A percentile compares a stretch with the other conserved stretches of the same genome.
These are phyloP conservation scores for Astragalus membranaceus DNA, from an alignment of 306 rosid genomes.

Conservation along the genomic window DNA sequence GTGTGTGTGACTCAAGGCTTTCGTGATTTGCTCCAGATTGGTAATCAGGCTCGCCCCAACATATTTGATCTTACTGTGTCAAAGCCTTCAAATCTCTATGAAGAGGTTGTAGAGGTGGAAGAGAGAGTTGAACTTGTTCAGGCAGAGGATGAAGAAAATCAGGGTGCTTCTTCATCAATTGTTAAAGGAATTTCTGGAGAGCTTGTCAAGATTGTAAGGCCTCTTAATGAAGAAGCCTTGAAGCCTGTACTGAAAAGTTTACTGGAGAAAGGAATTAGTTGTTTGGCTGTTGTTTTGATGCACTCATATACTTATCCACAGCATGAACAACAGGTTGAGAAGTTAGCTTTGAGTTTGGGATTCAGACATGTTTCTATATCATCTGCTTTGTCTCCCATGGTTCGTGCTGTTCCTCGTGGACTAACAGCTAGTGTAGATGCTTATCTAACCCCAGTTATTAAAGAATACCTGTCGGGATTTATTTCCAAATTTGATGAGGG, in stretches of 20 bases:
- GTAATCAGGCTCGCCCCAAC: slow-evolving; percentile 94
- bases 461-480: slow-evolving; percentile 88
- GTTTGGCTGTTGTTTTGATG: slow-evolving; percentile 88
- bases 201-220: slow-evolving; percentile 66
- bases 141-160: slow-evolving; percentile 29
- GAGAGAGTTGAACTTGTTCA: slow-evolving; percentile 74
- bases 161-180: slow-evolving; percentile 23
- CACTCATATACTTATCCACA: slow-evolving; percentile 84
- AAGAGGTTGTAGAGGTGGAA: slow-evolving; percentile 81
- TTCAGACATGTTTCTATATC: slow-evolving; percentile 87
- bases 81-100: slow-evolving; percentile 80
- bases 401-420: slow-evolving; percentile 95
- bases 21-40: slow-evolving; percentile 77
- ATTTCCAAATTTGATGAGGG: slow-evolving; percentile 82
- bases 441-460: slow-evolving; percentile 89
- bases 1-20: slow-evolving; percentile 87
- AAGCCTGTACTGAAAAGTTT: slow-evolving; percentile 48
- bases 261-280: slow-evolving; percentile 62
- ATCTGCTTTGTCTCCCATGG: slow-evolving; percentile 94
- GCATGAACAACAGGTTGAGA: slow-evolving; percentile 62
- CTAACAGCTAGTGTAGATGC: slow-evolving; percentile 95
- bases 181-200: slow-evolving; percentile 84
- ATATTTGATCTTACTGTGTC: slow-evolving; percentile 82
- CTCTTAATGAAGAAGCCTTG: slow-evolving; percentile 56
- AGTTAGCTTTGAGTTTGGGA: slow-evolving; percentile 68